These are phyloP conservation scores for Populus tomentosa DNA, from an alignment of 441 rosid species.

Conservation along the genomic window DNA sequence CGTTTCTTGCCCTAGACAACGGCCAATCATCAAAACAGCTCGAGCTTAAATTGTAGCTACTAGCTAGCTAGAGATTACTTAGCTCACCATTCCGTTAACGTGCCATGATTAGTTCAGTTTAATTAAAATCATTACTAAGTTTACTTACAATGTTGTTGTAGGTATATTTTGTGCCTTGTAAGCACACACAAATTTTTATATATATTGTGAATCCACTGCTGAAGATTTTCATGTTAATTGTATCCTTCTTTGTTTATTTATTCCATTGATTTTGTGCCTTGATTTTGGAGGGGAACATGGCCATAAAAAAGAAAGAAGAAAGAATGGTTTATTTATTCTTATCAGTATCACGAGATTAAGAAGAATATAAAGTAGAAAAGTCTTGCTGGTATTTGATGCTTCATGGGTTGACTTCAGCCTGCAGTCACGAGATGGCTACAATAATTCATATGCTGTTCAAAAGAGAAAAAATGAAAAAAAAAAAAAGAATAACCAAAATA, in stretches of 20 bases:
- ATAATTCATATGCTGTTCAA: no score
- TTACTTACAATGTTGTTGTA: no score
- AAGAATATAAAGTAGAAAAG: not conserved
- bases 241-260: no score
- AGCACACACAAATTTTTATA: no score
- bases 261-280: not conserved
- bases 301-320: not conserved
- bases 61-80: not conserved
- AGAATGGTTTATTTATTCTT: not conserved
- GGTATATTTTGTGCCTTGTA: no score
- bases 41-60: constrained; percentile 45
- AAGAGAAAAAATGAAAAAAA: no score
- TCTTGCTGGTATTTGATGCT: not conserved
- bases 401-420: not conserved
- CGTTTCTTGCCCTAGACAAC: constrained; percentile 15
- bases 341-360: not conserved
- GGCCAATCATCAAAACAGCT: constrained; percentile 37
- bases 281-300: not conserved
- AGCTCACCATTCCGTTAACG: not conserved
- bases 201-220: not conserved
- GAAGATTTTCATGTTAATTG: not conserved
- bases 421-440: not conserved
- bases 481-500: no score
- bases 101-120: no score
- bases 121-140: no score